Evolutionary conservation across 2,329 filamentous ascomycete genomes (phyloP), one percentile per base, ranked within the genome.

Genomic region (Aspergillus pseudonomiae): DNA sequence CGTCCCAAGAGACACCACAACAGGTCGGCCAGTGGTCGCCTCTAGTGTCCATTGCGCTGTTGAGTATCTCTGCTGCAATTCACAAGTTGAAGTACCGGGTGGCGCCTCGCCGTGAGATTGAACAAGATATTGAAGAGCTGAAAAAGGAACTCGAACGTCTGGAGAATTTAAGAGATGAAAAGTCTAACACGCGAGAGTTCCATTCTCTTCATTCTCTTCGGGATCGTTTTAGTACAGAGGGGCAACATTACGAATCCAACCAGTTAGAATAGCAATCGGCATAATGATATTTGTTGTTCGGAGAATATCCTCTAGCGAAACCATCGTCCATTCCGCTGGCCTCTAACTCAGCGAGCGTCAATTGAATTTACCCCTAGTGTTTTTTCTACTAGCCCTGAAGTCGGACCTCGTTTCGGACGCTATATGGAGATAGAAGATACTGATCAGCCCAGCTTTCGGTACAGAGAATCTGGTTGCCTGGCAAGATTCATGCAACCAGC

Each of bases 11-110:
- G 57, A 67, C 63, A 43, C 69, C 72, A 0, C 65, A 70, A 24
- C 74, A 76, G 48, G 74, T 77, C 14, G 74, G 73, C 10, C 74
- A 77, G 56, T 77, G 74, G 74, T 65, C 68, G 2, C 70, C 68
- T 19, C 46, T 73, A 7, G 71, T 72, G 5, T 69, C 72, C 4
- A 68, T 76, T 24, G 72, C 61, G 3, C 60, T 77, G n/a, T 61
- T 77, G 6, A 52, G 75, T 2, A 52, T 76, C 9, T 75, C 74
- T 4, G 73, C 73, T 1, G 65, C 53, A 0, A 66, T 76, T 14
- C 19, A 75, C 10, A 71, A 68, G 4, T 62, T 75, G 12, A 74
- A 71, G 48, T 72, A 75, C 45, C 57, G 62, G 14, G 56, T 76
- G 7, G 74, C 74, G 4, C 71, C 73, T 0, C 59, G 56, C 1